Conservation (phyloP, 495 filamentous ascomycete genomes). For the Parathielavia hyrcaniae region DNA sequence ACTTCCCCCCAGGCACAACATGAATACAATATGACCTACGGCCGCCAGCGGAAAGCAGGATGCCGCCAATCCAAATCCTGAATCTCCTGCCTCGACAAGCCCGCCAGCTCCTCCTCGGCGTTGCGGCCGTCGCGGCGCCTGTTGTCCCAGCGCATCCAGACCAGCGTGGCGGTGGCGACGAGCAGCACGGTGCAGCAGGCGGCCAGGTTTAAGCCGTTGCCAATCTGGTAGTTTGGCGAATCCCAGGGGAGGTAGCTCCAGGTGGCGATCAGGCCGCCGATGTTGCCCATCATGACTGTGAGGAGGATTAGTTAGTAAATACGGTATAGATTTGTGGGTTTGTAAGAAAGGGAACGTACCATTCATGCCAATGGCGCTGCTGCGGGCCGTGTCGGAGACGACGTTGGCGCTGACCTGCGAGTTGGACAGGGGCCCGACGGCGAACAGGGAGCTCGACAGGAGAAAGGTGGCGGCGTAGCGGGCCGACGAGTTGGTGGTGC, state of each 20-base stretch:
- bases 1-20: no score
- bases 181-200: conserved; percentile 50
- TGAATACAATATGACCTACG: conserved; percentile 26
- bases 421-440: conserved; percentile 58
- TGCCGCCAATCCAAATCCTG: conserved; percentile 69
- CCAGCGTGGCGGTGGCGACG: conserved; percentile 39
- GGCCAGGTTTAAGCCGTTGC: conserved; percentile 68
- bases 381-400: conserved; percentile 61
- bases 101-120: conserved; percentile 50
- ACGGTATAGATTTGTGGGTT: not conserved
- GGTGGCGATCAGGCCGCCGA: conserved; percentile 64
- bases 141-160: conserved; percentile 63
- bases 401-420: conserved; percentile 65
- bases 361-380: conserved; percentile 52
- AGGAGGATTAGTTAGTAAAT: conserved; percentile 31
- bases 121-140: conserved; percentile 46
- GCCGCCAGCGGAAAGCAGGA: conserved; percentile 60
- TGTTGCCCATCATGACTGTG: conserved; percentile 62
- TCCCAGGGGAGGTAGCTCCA: conserved; percentile 64
- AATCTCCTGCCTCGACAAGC: conserved; percentile 49
- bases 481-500: conserved; percentile 44
- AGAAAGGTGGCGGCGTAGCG: conserved; percentile 70
- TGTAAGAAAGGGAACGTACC: not conserved
- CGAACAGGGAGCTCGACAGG: conserved; percentile 61
- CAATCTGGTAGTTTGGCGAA: conserved; percentile 62